Base-by-base conservation (phyloP, 805 yeast genomes). In the Ogataea trehalophila region DNA sequence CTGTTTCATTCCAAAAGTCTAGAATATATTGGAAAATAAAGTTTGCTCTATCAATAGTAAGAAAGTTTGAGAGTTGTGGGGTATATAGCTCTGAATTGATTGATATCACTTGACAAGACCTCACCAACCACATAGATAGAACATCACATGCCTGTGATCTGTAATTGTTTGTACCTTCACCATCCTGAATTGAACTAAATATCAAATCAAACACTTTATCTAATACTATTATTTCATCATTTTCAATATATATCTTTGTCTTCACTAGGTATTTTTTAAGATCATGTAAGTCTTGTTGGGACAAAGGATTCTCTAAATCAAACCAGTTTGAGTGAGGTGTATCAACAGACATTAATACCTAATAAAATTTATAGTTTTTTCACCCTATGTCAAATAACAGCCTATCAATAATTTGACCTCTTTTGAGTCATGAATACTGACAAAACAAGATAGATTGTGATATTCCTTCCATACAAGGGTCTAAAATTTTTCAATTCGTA, bases 1-100 rank as follows among this genome's bases (percentile, higher is more conserved):
- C 82, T 1, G 87, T 76, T 43, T 83, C 87, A 45, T 79, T 80
- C 81, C 90, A 82, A 60, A 77, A 81, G 53, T 82, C 90, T 36
- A 83, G 65, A 14, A 85, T 73, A 60, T 77, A 85, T 22, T 70
- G 69, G 56, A 79, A 78, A 1, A 81, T 46, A 23, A 47, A 52
- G 26, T 63, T 60, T 6, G 73, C 56, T 14, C 51, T 59, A 2
- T 62, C 58, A 16, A 26, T 31, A 9, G 47, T 41, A 4, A 61
- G 37, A 11, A 57, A 29, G 3, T 9, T 6, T n/a, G 13, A 15
- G 8, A 59, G 44, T 7, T 39, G 23, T 1, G 20, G 4, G 9
- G 26, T 46, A 17, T 31, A 16, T 17, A 18, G 14, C 5, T 16
- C 22, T 26, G 37, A n/a, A 26, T 18, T 18, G 26, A 46, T 20